Conservation (phyloP, 129 eudicot genomes). For the Escallonia herrerae region DNA sequence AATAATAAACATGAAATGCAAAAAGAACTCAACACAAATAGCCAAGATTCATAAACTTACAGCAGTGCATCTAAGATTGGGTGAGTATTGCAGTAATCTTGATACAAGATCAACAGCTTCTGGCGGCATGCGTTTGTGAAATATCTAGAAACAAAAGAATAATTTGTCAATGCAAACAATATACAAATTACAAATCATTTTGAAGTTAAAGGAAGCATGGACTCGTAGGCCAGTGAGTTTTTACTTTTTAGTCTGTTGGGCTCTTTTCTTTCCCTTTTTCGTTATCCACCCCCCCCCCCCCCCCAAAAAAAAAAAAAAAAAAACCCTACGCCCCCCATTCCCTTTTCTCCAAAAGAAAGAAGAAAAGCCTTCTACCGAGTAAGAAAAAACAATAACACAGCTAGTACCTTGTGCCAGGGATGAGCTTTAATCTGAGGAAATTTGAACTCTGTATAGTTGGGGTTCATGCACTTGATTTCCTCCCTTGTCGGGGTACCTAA, state of each 20-base stretch:
- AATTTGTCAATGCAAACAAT: conserved; percentile 10
- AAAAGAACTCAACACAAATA: no score
- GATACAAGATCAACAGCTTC: conserved; percentile 89
- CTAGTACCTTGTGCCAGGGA: conserved; percentile 84
- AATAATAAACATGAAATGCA: no score
- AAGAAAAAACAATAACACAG: no score
- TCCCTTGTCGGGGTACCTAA: conserved; percentile 84
- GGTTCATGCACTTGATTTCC: conserved; percentile 94
- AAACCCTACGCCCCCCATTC: no score
- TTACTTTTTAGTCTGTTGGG: no score
- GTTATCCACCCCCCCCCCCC: no score
- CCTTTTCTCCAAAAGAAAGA: no score
- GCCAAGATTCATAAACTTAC: conserved; percentile 35
- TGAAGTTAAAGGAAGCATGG: not conserved
- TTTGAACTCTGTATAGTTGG: conserved; percentile 84
- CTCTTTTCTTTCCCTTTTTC: no score
- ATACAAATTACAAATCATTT: no score
- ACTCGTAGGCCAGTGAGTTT: no score
- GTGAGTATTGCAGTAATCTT: conserved; percentile 84
- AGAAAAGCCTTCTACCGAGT: no score
- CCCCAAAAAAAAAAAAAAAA: not conserved
- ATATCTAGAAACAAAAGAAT: conserved; percentile 42
- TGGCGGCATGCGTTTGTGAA: conserved; percentile 88
- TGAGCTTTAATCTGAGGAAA: conserved; percentile 95
- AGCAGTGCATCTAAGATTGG: conserved; percentile 84